Evolutionary conservation across 768 basidiomycete species (phyloP).

Genomic region (Collybiopsis luxurians): DNA sequence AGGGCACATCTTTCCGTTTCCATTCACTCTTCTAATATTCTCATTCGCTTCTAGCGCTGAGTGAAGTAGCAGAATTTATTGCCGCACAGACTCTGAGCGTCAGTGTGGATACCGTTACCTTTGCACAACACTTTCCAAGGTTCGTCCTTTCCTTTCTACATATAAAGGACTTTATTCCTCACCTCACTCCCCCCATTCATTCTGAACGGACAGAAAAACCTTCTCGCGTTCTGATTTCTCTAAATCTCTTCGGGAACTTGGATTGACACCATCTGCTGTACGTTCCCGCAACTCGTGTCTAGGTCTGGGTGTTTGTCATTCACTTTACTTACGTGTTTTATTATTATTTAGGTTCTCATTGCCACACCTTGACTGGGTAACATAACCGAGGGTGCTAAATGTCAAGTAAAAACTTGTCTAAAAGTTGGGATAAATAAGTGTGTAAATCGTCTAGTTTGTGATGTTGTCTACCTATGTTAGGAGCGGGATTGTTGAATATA

Average conservation of each 20-base stretch:
- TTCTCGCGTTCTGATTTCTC: conserved; percentile 72
- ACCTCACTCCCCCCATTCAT: not conserved
- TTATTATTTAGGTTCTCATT: conserved; percentile 46
- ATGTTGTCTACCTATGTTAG: too few species aligned
- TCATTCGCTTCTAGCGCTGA: conserved; percentile 50
- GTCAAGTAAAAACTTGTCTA: too few species aligned
- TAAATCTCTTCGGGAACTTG: conserved; percentile 80
- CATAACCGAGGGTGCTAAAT: not conserved
- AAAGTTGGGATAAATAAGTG: too few species aligned
- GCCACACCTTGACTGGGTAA: conserved; percentile 33
- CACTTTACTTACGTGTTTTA: too few species aligned
- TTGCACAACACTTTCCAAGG: conserved; percentile 87
- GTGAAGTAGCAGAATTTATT: conserved; percentile 84
- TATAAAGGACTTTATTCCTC: not conserved
- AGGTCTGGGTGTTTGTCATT: too few species aligned
- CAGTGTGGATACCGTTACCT: conserved; percentile 73
- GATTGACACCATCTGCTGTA: conserved; percentile 90
- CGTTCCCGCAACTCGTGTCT: conserved; percentile 17
- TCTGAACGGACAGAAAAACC: conserved; percentile 61
- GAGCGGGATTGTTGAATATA: too few species aligned
- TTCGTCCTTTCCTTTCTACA: conserved; percentile 25
- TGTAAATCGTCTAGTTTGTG: too few species aligned
- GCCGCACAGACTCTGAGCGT: conserved; percentile 70
- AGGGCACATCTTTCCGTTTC: conserved; percentile 19
- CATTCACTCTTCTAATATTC: too few species aligned